These are phyloP conservation scores for Aspergillus terreus DNA, from an alignment of 2,329 filamentous ascomycete genomes.

Conservation along the genomic window DNA sequence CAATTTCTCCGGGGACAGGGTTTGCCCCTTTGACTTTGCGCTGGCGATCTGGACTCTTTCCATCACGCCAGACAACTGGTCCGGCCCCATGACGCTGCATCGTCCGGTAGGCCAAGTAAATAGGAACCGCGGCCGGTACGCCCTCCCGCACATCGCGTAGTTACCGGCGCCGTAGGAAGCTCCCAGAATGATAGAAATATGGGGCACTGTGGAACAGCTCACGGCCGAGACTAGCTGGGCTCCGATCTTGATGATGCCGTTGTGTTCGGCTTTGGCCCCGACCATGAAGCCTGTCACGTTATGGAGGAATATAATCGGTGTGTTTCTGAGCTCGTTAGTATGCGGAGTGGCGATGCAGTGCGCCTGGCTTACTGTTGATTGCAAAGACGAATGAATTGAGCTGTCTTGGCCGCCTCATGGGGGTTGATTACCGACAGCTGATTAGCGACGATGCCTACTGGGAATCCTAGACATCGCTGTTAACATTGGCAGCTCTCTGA, in stretches of 20 bases:
- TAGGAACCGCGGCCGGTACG: slow-evolving; percentile 42
- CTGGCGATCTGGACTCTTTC: slow-evolving; percentile 27
- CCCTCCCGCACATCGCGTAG: slow-evolving; percentile 46
- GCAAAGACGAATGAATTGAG: slow-evolving; percentile 44
- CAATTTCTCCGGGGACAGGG: slow-evolving; percentile 22
- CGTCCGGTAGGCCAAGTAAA: slow-evolving; percentile 41
- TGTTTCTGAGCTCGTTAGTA: slow-evolving; percentile 20
- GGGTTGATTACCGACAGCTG: slow-evolving; percentile 40
- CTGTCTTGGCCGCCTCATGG: slow-evolving; percentile 39
- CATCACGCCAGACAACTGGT: slow-evolving; percentile 41
- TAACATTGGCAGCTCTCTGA: no score
- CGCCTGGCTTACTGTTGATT: slow-evolving; percentile 36
- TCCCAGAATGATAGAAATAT: slow-evolving; percentile 44
- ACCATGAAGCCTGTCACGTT: slow-evolving; percentile 51
- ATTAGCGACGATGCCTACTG: slow-evolving; percentile 41
- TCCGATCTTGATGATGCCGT: slow-evolving; percentile 43
- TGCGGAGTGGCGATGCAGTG: neutral
- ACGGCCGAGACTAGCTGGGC: slow-evolving; percentile 46
- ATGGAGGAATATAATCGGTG: slow-evolving; percentile 45
- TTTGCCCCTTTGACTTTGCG: slow-evolving; percentile 21
- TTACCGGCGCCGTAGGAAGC: slow-evolving; percentile 47
- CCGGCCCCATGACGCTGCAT: slow-evolving; percentile 42
- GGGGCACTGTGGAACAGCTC: slow-evolving; percentile 41
- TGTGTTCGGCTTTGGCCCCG: slow-evolving; percentile 43
- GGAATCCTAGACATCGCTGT: slow-evolving; percentile 21